A percentile compares a stretch with the other conserved stretches of the same genome.
Evolutionary conservation across 495 filamentous ascomycete genomes (phyloP).

Genomic region (Penicillium paxilli): DNA sequence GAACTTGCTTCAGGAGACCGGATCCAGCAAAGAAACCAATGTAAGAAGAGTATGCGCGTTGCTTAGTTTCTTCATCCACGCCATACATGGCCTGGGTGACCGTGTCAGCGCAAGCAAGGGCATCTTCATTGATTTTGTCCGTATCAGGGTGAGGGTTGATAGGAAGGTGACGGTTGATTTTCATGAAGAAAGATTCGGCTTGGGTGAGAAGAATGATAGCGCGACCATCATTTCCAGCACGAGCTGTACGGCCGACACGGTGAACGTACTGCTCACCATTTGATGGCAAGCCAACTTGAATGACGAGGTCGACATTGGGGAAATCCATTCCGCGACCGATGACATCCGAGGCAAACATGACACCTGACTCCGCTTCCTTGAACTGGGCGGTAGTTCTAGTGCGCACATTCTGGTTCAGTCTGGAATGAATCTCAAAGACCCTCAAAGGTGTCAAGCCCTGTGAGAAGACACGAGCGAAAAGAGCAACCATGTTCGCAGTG

Average conservation of each 20-base stretch:
- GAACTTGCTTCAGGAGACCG: conserved; percentile 36
- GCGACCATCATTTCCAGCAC: conserved; percentile 67
- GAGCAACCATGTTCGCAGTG: conserved; percentile 62
- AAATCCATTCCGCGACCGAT: conserved; percentile 88
- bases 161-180: conserved; percentile 51
- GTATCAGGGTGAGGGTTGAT: conserved; percentile 53
- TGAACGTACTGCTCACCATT: conserved; percentile 84
- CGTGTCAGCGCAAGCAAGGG: conserved; percentile 12
- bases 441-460: conserved; percentile 41
- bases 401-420: conserved; percentile 56
- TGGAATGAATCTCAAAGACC: conserved; percentile 60
- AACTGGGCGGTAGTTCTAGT: conserved; percentile 61
- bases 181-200: conserved; percentile 60
- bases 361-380: conserved; percentile 52
- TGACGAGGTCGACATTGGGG: conserved; percentile 86
- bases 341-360: conserved; percentile 69
- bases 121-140: conserved; percentile 33
- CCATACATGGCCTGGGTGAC: conserved; percentile 36
- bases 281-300: conserved; percentile 75
- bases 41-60: conserved; percentile 57
- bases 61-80: conserved; percentile 49
- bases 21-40: conserved; percentile 51
- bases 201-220: conserved; percentile 64
- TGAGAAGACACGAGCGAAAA: conserved; percentile 51
- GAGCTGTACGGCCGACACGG: conserved; percentile 72